A percentile compares a stretch with the other conserved stretches of the same genome.
Conservation (phyloP, 2,329 filamentous ascomycete genomes). For the Teratosphaeria epicoccoides region DNA sequence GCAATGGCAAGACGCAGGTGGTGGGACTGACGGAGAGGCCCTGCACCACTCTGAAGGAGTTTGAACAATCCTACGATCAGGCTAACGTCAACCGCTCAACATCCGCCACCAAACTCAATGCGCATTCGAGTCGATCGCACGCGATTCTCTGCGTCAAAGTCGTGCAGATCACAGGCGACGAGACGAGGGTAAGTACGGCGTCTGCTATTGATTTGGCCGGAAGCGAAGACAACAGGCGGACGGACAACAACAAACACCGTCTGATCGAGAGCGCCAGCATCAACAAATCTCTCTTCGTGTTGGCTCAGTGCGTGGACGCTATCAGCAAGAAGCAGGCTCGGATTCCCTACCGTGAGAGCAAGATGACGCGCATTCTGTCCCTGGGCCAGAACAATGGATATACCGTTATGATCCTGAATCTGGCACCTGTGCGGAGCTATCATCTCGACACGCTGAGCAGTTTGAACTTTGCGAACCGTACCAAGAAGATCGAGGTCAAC, state of each 20-base stretch:
- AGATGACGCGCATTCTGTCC: constrained; percentile 92
- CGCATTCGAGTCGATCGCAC: constrained; percentile 93
- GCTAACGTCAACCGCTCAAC: constrained; percentile 77
- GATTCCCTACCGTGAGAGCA: constrained; percentile 87
- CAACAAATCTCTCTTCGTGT: constrained; percentile 91
- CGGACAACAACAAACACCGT: constrained; percentile 85
- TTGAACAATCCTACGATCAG: constrained; percentile 78
- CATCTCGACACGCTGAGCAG: constrained; percentile 90
- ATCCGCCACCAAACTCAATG: constrained; percentile 94
- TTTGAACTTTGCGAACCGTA: constrained; percentile 86
- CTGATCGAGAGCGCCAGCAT: constrained; percentile 93
- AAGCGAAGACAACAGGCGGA: constrained; percentile 88
- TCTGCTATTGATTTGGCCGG: constrained; percentile 92
- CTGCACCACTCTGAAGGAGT: constrained; percentile 75
- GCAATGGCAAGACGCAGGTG: constrained; percentile 85
- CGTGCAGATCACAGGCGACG: constrained; percentile 59
- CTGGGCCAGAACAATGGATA: constrained; percentile 91
- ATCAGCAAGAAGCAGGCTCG: constrained; percentile 66
- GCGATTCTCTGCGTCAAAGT: constrained; percentile 88
- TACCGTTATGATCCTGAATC: constrained; percentile 92
- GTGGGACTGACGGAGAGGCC: constrained; percentile 78
- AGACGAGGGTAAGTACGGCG: constrained; percentile 66
- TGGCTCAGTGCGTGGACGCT: constrained; percentile 91
- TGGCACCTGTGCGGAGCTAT: constrained; percentile 83
- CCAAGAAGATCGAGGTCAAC: constrained; percentile 90